These are phyloP conservation scores for Metschnikowia noctiluminum DNA, from an alignment of 805 yeast genomes.

Conservation along the genomic window DNA sequence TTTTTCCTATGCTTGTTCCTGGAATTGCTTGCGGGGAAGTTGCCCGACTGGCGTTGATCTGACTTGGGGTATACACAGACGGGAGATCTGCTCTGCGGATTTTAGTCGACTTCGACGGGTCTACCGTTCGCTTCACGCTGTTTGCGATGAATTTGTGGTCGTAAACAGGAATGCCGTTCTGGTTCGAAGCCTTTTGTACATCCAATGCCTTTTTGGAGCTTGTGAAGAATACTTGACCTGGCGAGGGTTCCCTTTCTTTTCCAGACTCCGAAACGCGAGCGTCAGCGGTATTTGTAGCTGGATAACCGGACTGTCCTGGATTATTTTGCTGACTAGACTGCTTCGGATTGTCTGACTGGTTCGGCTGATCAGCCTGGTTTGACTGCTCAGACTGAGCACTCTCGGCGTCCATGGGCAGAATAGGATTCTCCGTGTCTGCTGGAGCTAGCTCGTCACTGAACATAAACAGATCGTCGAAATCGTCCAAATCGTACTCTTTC, in stretches of 20 bases:
- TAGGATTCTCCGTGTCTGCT: not conserved
- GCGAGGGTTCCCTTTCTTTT: conserved; percentile 5
- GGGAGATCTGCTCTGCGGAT: conserved; percentile 43
- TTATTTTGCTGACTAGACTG: no score
- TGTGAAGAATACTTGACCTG: conserved; percentile 19
- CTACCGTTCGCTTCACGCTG: conserved; percentile 52
- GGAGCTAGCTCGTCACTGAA: conserved; percentile 35
- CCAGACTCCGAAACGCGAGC: not conserved
- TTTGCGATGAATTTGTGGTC: conserved; percentile 48
- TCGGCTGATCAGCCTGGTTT: no score
- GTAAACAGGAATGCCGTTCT: conserved; percentile 52
- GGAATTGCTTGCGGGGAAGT: conserved; percentile 1
- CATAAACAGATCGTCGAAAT: conserved; percentile 38
- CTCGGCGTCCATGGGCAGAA: conserved; percentile 1
- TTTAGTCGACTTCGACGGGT: conserved; percentile 66
- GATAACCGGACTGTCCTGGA: not conserved
- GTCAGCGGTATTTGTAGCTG: not conserved
- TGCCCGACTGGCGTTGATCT: conserved; percentile 8
- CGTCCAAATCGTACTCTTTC: conserved; percentile 22
- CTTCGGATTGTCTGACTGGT: no score
- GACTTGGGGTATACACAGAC: conserved; percentile 9
- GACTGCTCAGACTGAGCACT: not conserved
- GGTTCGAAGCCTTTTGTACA: conserved; percentile 15
- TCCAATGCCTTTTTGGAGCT: conserved; percentile 20
- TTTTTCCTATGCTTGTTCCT: conserved; percentile 17